These are phyloP conservation scores for Spatholobus suberectus DNA, from an alignment of 306 rosid species.

Conservation along the genomic window DNA sequence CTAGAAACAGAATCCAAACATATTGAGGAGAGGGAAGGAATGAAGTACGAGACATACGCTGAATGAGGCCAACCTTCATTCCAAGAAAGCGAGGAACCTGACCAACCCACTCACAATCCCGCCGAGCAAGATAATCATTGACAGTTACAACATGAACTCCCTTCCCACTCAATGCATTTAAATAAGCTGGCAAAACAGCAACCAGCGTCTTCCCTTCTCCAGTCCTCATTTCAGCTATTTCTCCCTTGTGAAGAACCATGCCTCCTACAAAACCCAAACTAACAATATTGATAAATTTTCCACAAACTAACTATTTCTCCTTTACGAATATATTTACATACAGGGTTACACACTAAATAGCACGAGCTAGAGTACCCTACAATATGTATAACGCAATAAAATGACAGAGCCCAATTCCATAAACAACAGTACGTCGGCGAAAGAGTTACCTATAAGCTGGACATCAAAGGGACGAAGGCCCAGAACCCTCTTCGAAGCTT, in stretches of 20 bases:
- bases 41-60: conserved; percentile 80
- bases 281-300: neutral
- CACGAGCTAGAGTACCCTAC: neutral
- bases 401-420: neutral
- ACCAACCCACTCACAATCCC: conserved; percentile 99
- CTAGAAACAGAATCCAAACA: conserved; percentile 5
- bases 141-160: conserved; percentile 98
- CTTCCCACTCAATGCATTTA: conserved; percentile 89
- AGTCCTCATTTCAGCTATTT: conserved; percentile 98
- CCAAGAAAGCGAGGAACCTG: conserved; percentile 99
- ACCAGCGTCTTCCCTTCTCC: conserved; percentile 99
- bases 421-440: neutral
- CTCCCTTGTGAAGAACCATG: conserved; percentile 97
- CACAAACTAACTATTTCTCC: too few relatives aligned
- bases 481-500: conserved; percentile 89
- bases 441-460: conserved; percentile 73
- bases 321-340: neutral
- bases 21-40: neutral
- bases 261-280: conserved; percentile 69
- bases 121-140: conserved; percentile 92
- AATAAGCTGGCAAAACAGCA: conserved; percentile 93
- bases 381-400: neutral
- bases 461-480: conserved; percentile 99
- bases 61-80: conserved; percentile 99
- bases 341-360: neutral